Evolutionary conservation across 179 eudicot species (phyloP).

Genomic region (Gypsophila paniculata): DNA sequence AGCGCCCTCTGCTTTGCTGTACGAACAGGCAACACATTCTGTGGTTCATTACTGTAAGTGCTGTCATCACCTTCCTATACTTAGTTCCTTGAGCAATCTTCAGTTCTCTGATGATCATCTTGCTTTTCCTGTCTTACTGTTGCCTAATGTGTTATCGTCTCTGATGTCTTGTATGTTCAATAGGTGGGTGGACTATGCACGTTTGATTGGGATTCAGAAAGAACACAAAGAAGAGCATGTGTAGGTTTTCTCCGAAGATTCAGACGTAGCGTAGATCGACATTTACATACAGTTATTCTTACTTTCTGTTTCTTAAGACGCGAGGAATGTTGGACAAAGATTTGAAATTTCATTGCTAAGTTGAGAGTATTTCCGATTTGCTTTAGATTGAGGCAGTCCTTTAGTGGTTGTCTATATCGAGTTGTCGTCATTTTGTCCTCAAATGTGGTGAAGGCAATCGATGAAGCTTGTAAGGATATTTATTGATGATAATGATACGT

Average conservation of each 20-base stretch:
- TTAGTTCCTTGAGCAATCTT: not conserved
- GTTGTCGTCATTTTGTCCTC: too few species aligned
- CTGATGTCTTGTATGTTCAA: slow-evolving; percentile 5
- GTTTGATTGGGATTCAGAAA: slow-evolving; percentile 68
- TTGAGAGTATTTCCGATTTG: not conserved
- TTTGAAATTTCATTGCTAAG: slow-evolving; percentile 12
- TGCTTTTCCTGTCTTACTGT: not conserved
- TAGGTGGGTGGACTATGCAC: slow-evolving; percentile 99
- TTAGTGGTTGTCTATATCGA: too few species aligned
- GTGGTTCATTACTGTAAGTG: slow-evolving; percentile 88
- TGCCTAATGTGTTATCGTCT: not conserved
- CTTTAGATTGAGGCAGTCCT: not conserved
- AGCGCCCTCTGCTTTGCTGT: slow-evolving; percentile 86
- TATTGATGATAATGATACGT: not conserved
- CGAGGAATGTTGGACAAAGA: slow-evolving; percentile 11
- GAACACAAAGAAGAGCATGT: slow-evolving; percentile 38
- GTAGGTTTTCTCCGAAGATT: slow-evolving; percentile 10
- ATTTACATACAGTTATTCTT: slow-evolving; percentile 10
- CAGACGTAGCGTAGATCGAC: slow-evolving; percentile 14
- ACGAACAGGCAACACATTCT: slow-evolving; percentile 89
- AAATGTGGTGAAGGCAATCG: too few species aligned
- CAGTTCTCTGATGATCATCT: not conserved
- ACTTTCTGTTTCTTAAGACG: not conserved
- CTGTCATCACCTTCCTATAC: not conserved
- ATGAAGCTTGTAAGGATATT: not conserved